These are phyloP conservation scores for Candida caryicola DNA, from an alignment of 805 yeast species.

Conservation along the genomic window DNA sequence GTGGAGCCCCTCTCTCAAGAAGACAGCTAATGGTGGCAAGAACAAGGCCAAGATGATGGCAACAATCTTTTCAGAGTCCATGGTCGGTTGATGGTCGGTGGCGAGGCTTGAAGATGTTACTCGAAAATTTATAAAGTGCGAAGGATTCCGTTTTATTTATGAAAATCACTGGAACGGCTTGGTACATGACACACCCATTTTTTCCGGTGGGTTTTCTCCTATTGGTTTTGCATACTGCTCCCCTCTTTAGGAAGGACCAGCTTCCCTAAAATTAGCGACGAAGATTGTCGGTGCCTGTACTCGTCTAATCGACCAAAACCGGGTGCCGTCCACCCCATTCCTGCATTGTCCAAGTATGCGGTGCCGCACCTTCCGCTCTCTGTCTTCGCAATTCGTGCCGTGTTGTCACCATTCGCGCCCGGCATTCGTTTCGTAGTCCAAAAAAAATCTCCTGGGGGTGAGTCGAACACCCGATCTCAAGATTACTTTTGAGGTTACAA, in stretches of 20 bases:
- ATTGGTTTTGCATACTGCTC: too few species aligned
- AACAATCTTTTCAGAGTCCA: conserved; percentile 42
- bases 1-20: conserved; percentile 64
- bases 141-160: background rate
- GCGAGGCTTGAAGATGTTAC: background rate
- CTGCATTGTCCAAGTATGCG: too few species aligned
- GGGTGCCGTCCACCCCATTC: too few species aligned
- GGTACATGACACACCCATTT: background rate
- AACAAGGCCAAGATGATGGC: conserved; percentile 49
- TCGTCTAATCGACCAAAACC: too few species aligned
- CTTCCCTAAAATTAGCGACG: too few species aligned
- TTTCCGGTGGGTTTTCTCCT: too few species aligned
- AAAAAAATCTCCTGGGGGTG: conserved; percentile 44
- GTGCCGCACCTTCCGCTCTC: too few species aligned
- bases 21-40: conserved; percentile 77
- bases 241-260: too few species aligned
- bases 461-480: conserved; percentile 50
- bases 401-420: too few species aligned
- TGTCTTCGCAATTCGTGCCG: too few species aligned
- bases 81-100: conserved; percentile 8
- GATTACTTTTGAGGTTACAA: conserved; percentile 34
- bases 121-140: background rate
- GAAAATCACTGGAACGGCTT: conserved; percentile 1
- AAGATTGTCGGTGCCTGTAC: too few species aligned
- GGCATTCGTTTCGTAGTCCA: too few species aligned